Evolutionary conservation across 495 filamentous ascomycete species (phyloP).

Genomic region (Trichoderma virens): DNA sequence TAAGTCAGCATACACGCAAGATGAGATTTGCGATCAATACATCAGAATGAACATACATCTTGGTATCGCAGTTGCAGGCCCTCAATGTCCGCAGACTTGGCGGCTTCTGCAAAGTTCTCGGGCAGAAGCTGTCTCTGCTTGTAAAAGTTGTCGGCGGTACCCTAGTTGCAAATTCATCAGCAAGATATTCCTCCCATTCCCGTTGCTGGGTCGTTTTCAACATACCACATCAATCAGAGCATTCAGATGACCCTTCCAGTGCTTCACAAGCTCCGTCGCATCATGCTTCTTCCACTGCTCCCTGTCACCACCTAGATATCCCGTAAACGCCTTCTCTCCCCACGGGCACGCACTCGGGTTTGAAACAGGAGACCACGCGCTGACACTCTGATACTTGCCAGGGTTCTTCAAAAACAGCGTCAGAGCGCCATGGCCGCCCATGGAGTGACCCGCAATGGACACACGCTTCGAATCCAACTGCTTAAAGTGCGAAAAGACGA

Average conservation of each 20-base stretch:
- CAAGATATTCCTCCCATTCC: background rate
- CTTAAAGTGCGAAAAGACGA: slow-evolving; percentile 57
- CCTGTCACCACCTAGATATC: slow-evolving; percentile 69
- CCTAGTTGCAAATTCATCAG: slow-evolving; percentile 22
- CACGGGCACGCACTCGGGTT: slow-evolving; percentile 84
- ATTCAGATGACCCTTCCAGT: slow-evolving; percentile 62
- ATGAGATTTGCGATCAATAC: background rate
- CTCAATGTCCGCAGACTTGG: slow-evolving; percentile 57
- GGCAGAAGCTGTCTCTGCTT: slow-evolving; percentile 86
- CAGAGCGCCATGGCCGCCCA: slow-evolving; percentile 94
- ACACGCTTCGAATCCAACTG: slow-evolving; percentile 60
- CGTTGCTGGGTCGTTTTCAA: too few relatives aligned
- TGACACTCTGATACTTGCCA: slow-evolving; percentile 76
- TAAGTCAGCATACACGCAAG: too few relatives aligned
- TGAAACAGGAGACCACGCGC: slow-evolving; percentile 84
- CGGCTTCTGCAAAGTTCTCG: slow-evolving; percentile 83
- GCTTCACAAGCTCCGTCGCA: slow-evolving; percentile 80
- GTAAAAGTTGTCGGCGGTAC: slow-evolving; percentile 92
- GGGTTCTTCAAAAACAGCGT: slow-evolving; percentile 88
- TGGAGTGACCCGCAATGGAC: slow-evolving; percentile 84
- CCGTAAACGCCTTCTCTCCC: slow-evolving; percentile 91
- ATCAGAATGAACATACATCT: slow-evolving; percentile 32
- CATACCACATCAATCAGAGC: slow-evolving; percentile 72
- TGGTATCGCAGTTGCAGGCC: slow-evolving; percentile 74
- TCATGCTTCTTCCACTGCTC: slow-evolving; percentile 81